Evolutionary conservation across 805 yeast species (phyloP).

Genomic region (Cyberlindnera bimundalis): DNA sequence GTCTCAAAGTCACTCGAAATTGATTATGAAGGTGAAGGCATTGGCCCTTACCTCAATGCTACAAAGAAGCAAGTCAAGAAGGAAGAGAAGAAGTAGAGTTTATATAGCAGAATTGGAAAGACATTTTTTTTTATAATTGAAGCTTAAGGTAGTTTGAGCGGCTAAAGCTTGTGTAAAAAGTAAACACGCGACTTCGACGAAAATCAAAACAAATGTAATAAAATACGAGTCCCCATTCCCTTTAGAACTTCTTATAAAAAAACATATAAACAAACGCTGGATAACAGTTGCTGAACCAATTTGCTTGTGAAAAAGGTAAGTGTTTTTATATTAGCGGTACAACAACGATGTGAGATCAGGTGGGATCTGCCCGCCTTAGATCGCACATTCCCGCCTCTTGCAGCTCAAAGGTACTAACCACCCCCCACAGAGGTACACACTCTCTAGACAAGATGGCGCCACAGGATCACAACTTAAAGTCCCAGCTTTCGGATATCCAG

Average conservation of each 20-base stretch:
- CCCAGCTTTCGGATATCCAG: constrained; percentile 43
- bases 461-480: constrained; percentile 33
- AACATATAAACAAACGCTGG: too few relatives aligned
- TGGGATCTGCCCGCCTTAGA: too few relatives aligned
- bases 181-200: constrained; percentile 2
- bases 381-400: constrained; percentile 2
- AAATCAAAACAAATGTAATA: constrained; percentile 13
- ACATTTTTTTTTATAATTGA: too few relatives aligned
- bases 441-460: constrained; percentile 18
- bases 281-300: too few relatives aligned
- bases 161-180: background rate
- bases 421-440: constrained; percentile 4
- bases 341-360: too few relatives aligned
- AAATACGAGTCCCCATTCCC: background rate
- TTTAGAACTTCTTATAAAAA: too few relatives aligned
- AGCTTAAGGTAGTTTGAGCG: too few relatives aligned
- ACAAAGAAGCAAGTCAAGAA: constrained; percentile 30
- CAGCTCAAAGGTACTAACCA: too few relatives aligned
- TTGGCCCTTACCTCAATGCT: constrained; percentile 46
- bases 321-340: too few relatives aligned
- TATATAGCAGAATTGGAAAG: too few relatives aligned
- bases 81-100: too few relatives aligned
- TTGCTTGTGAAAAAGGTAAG: too few relatives aligned
- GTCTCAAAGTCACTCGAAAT: constrained; percentile 47
- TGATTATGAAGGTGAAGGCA: constrained; percentile 53